Base-by-base conservation (phyloP, 2,329 filamentous ascomycete species). In the Cryphonectria radicalis region DNA sequence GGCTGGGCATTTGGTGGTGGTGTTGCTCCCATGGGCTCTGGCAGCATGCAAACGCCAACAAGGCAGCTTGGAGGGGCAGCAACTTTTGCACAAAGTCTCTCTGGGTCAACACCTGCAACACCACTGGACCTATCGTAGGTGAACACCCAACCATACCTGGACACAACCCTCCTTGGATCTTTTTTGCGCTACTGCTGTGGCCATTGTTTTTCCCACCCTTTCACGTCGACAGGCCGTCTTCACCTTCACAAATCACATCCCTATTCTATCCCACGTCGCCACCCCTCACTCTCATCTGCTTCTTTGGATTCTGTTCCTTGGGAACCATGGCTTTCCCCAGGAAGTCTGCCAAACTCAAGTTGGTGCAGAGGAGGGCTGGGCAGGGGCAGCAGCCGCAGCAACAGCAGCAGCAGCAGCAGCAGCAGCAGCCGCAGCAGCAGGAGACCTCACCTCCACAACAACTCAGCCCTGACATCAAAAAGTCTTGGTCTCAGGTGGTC, bases 11-110 rank as follows among this genome's bases (percentile, higher is more conserved):
- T 91, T 81, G 87, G 88, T 73, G 87, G 88, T 73, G 86, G 85
- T 70, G 87, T 84, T 75, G 84, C 90, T 76, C 88, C 89, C 37
- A 90, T 91, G 86, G 86, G 88, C 71, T 77, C 77, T 43, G 82
- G 82, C 76, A 84, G 84, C 60, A 82, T 89, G 70, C 87, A 85
- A 77, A 88, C 84, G 74, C 82, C 84, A 66, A 80, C 83, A 69
- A 84, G 87, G 77, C 85, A 89, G 81, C 80, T 89, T 77, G 84
- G 86, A 73, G 84, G 88, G 76, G 89, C 87, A 79, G 82, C 89
- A 72, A 91, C 89, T 80, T 91, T 91, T 80, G 89, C 89, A 65
- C 89, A 91, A 79, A 91, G 88, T 77, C 82, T 91, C 77, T 86
- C 86, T 77, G 88, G 88, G 73, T 90, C 89, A 71, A 89, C 90